phyloP scores from a whole-genome alignment of 2,329 filamentous ascomycete species.

The Pseudogymnoascus sp. region DNA sequence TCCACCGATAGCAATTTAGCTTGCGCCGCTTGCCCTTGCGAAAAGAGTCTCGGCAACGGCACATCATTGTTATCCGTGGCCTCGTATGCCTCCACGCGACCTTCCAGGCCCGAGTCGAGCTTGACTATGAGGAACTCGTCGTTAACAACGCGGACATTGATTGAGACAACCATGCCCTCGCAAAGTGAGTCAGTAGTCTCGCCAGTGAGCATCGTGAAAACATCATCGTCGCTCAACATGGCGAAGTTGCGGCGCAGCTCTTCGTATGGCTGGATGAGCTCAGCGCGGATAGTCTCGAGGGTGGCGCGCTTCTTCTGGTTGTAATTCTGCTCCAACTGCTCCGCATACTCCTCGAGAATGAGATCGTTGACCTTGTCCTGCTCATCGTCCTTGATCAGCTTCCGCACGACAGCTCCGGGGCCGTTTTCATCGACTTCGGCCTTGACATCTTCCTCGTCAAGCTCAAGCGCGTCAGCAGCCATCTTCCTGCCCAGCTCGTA shows the following conservation, averaged over 20 bases:
- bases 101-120: conserved; percentile 90
- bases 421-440: conserved; percentile 88
- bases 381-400: conserved; percentile 88
- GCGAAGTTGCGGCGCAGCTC: conserved; percentile 79
- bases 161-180: conserved; percentile 87
- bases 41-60: conserved; percentile 65
- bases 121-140: conserved; percentile 89
- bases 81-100: conserved; percentile 73
- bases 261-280: conserved; percentile 87
- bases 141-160: conserved; percentile 79
- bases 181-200: conserved; percentile 78
- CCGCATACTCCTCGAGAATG: conserved; percentile 92
- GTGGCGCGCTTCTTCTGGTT: conserved; percentile 93
- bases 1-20: conserved; percentile 85
- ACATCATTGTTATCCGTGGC: conserved; percentile 63
- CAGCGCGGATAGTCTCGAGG: conserved; percentile 89
- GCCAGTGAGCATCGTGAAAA: conserved; percentile 95
- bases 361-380: conserved; percentile 95
- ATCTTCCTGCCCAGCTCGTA: conserved; percentile 98
- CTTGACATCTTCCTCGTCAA: conserved; percentile 97
- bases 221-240: conserved; percentile 61
- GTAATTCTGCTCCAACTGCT: conserved; percentile 87
- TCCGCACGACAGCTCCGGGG: conserved; percentile 80
- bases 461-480: conserved; percentile 89
- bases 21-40: conserved; percentile 73